phyloP scores from a whole-genome alignment of 768 basidiomycete genomes.

The Tephrocybe sp. region DNA sequence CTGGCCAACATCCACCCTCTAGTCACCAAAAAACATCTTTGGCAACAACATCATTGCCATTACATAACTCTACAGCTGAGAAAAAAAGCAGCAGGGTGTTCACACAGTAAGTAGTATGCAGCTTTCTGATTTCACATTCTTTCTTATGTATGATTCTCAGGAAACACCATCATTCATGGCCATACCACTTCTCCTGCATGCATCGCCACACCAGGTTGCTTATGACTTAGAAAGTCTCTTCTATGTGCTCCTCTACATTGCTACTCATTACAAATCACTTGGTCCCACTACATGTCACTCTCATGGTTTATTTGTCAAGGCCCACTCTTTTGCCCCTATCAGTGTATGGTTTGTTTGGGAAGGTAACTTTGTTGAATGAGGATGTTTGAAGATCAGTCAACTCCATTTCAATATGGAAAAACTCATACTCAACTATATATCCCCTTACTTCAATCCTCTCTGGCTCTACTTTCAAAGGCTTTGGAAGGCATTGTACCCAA shows the following conservation, averaged over 20 bases:
- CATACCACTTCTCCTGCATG: not conserved
- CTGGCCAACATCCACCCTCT: too few species aligned
- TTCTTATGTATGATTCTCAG: not conserved
- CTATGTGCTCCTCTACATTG: not conserved
- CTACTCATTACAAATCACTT: not conserved
- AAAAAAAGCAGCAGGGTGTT: not conserved
- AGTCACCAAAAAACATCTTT: too few species aligned
- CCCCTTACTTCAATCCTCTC: too few species aligned
- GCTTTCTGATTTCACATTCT: not conserved
- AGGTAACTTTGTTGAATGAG: not conserved
- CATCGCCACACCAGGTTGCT: not conserved
- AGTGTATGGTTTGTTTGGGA: not conserved
- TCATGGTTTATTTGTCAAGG: not conserved
- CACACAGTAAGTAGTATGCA: not conserved
- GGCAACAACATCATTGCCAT: too few species aligned
- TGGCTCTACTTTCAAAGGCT: too few species aligned
- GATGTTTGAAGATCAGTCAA: not conserved
- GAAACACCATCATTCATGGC: not conserved
- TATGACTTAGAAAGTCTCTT: not conserved
- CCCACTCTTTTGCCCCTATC: not conserved
- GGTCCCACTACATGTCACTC: not conserved
- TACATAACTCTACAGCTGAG: too few species aligned
- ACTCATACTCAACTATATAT: too few species aligned
- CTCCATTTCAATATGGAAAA: not conserved
- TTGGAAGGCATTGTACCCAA: too few species aligned